Evolutionary conservation across 345 rosid species (phyloP).

Genomic region (Pseudoturritis turrita): DNA sequence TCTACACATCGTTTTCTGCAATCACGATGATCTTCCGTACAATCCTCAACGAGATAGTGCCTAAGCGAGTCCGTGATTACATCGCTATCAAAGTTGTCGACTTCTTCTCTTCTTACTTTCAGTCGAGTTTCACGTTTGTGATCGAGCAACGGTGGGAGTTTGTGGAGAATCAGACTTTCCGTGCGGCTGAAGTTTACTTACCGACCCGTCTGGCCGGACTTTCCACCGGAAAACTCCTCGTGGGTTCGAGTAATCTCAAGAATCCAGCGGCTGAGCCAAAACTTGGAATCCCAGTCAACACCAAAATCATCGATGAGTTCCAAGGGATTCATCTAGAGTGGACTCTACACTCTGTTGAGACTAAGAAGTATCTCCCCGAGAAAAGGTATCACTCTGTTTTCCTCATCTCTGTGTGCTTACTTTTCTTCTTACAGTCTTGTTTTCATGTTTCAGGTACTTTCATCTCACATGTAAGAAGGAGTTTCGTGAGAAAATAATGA

Average conservation of each 20-base stretch:
- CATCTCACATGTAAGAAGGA: constrained; percentile 33
- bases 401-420: background rate
- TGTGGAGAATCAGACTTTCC: constrained; percentile 33
- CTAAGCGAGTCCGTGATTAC: constrained; percentile 28
- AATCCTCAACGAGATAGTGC: constrained; percentile 29
- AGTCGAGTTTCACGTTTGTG: constrained; percentile 30
- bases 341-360: constrained; percentile 33
- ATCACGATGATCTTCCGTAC: constrained; percentile 32
- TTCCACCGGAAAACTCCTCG: constrained; percentile 27
- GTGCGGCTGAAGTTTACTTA: constrained; percentile 35
- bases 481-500: constrained; percentile 32
- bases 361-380: constrained; percentile 32
- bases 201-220: constrained; percentile 28
- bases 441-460: constrained; percentile 26
- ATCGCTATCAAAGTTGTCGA: constrained; percentile 9
- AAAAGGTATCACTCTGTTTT: constrained; percentile 14
- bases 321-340: constrained; percentile 33
- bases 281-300: constrained; percentile 29
- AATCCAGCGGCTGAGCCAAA: constrained; percentile 29
- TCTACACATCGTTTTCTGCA: constrained; percentile 33
- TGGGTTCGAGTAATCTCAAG: constrained; percentile 32
- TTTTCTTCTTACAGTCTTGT: background rate
- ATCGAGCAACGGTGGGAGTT: constrained; percentile 32
- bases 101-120: constrained; percentile 29
- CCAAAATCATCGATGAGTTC: constrained; percentile 29